Conservation (phyloP, 140 eudicot genomes). For the Erigeron philadelphicus region DNA sequence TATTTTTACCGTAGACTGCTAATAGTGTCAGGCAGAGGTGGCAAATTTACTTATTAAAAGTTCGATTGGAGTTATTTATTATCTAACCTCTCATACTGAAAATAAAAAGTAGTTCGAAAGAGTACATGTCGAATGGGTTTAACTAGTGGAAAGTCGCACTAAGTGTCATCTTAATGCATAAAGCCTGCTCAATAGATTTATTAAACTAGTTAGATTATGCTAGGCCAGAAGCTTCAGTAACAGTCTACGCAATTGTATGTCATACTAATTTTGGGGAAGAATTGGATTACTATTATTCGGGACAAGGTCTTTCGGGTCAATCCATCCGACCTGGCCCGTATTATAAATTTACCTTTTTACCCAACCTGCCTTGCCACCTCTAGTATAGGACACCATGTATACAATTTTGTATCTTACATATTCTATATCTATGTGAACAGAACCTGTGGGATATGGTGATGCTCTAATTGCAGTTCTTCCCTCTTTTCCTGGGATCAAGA, state of each 20-base stretch:
- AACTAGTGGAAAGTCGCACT: background rate
- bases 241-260: background rate
- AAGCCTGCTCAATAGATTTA: constrained; percentile 4
- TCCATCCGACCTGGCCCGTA: background rate
- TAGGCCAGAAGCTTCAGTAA: background rate
- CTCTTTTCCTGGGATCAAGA: constrained; percentile 89
- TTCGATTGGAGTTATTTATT: constrained; percentile 9
- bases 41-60: background rate
- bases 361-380: constrained; percentile 12
- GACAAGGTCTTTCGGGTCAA: background rate
- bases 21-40: background rate
- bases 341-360: background rate
- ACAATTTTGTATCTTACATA: constrained; percentile 11
- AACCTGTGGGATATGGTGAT: constrained; percentile 90
- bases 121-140: background rate
- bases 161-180: background rate
- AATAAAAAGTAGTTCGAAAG: background rate
- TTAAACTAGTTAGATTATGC: background rate
- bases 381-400: background rate
- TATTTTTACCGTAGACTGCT: background rate
- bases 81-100: background rate
- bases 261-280: background rate
- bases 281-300: background rate
- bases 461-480: constrained; percentile 81
- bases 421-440: constrained; percentile 33